Evolutionary conservation across 306 rosid genomes (phyloP).

Genomic region (Nissolia schottii): DNA sequence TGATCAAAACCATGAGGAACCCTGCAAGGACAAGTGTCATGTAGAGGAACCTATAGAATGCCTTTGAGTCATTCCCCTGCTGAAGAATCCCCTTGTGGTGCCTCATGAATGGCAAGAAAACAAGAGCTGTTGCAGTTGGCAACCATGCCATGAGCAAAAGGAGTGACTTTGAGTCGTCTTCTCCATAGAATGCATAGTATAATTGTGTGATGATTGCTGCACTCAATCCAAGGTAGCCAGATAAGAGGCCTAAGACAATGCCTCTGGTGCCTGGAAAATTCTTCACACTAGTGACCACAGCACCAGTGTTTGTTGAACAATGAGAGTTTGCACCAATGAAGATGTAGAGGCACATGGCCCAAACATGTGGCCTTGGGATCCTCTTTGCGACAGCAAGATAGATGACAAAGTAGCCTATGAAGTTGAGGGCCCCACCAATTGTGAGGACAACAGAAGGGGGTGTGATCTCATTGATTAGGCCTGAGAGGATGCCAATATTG

Average conservation of each 20-base stretch:
- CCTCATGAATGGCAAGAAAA: slow-evolving; percentile 40
- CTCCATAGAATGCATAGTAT: slow-evolving; percentile 46
- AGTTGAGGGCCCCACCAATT: slow-evolving; percentile 37
- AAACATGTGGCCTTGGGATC: slow-evolving; percentile 29
- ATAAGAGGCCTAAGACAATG: slow-evolving; percentile 32
- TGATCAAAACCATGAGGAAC: slow-evolving; percentile 45
- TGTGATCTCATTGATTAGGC: slow-evolving; percentile 34
- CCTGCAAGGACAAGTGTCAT: slow-evolving; percentile 50
- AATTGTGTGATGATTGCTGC: slow-evolving; percentile 39
- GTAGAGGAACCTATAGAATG: slow-evolving; percentile 55
- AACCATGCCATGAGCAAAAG: slow-evolving; percentile 66
- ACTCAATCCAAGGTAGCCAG: slow-evolving; percentile 35
- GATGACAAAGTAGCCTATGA: slow-evolving; percentile 34
- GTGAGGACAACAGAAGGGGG: slow-evolving; percentile 36
- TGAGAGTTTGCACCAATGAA: slow-evolving; percentile 39
- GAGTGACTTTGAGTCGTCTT: slow-evolving; percentile 43
- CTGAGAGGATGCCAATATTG: slow-evolving; percentile 35
- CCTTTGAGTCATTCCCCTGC: slow-evolving; percentile 38
- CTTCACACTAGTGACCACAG: slow-evolving; percentile 33
- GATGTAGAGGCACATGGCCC: slow-evolving; percentile 33
- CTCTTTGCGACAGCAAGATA: slow-evolving; percentile 42
- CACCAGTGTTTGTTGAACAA: slow-evolving; percentile 43
- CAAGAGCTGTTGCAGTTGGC: slow-evolving; percentile 48
- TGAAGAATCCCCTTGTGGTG: slow-evolving; percentile 24
- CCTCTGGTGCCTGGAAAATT: slow-evolving; percentile 42